Conservation (phyloP, 1,284 basidiomycete genomes). For the Ustilago xerochloae region DNA sequence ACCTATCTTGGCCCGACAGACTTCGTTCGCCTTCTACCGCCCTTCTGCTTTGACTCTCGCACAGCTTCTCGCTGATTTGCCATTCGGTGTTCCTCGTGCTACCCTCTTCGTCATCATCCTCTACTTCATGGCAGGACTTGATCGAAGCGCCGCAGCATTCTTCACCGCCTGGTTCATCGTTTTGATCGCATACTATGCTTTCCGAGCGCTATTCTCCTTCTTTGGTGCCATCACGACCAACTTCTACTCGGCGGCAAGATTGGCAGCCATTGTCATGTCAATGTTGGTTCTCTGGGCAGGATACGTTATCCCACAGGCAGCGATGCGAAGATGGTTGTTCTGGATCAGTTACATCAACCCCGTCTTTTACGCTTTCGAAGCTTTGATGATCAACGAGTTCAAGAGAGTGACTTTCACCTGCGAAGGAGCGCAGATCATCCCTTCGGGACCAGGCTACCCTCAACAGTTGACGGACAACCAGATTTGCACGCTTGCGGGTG, state of each 20-base stretch:
- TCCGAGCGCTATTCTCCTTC: slow-evolving; percentile 55
- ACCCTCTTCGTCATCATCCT: slow-evolving; percentile 69
- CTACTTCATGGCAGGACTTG: slow-evolving; percentile 64
- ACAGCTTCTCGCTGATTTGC: slow-evolving; percentile 66
- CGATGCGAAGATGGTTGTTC: slow-evolving; percentile 88
- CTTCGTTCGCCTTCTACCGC: slow-evolving; percentile 63
- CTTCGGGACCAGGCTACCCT: slow-evolving; percentile 42
- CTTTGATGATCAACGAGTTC: slow-evolving; percentile 72
- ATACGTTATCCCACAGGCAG: slow-evolving; percentile 61
- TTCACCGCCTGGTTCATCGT: slow-evolving; percentile 73
- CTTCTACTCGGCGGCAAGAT: slow-evolving; percentile 53
- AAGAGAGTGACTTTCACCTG: slow-evolving; percentile 50
- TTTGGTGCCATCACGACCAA: slow-evolving; percentile 54
- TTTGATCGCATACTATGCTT: slow-evolving; percentile 53
- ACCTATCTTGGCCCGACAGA: slow-evolving; percentile 53
- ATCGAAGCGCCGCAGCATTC: slow-evolving; percentile 56
- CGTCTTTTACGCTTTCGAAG: slow-evolving; percentile 82
- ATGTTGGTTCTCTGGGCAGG: slow-evolving; percentile 56
- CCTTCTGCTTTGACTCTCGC: slow-evolving; percentile 63
- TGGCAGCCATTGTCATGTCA: slow-evolving; percentile 59
- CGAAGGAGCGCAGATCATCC: slow-evolving; percentile 44
- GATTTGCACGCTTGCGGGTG: slow-evolving; percentile 70
- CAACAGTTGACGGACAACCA: slow-evolving; percentile 40
- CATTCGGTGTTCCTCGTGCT: slow-evolving; percentile 69
- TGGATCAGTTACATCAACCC: slow-evolving; percentile 72